Evolutionary conservation across 2,329 filamentous ascomycete genomes (phyloP), one percentile per base, ranked within the genome.

Genomic region (Arthroderma sp.): DNA sequence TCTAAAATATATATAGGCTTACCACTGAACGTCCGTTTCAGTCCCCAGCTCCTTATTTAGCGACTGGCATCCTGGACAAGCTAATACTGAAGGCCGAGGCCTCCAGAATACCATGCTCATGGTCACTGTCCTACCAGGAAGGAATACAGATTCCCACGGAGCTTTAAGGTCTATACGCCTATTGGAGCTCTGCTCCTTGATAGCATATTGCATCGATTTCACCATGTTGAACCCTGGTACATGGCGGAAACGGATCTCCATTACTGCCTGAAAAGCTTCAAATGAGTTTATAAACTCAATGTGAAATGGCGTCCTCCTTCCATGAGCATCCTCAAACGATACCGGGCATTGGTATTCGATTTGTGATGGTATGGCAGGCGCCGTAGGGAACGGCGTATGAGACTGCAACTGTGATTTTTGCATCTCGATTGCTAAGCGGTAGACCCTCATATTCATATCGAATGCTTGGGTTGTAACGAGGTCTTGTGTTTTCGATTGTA

Each of bases 91-190:
- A 11, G 40, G 39, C 10, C 36, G 32, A 6, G 39, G 43, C 32
- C 40, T 38, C 32, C 43, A 22, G 41, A 48, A 48, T 1, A 45
- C 33, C 43, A 48, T 48, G 29, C 47, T 48, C 43, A 46, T 48
- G 9, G 38, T 43, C 8, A 48, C 43, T 7, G 34, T 48, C 29
- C 44, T 45, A 4, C 47, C 47, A 3, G 46, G 43, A 10, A 41
- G 39, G 29, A 48, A 48, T 3, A 48, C 40, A 3, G 36, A 43
- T 3, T 29, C 36, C 43, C 47, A 46, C 10, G 43, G 47, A 3
- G 36, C 37, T 10, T 33, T 27, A 10, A 45, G 34, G 34, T 46
- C 29, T 9, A 48, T 10, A n/a, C 33, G 44, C 29, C 43, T 29
- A 22, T 39, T 40, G 8, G 39, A 42, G 5, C 33, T 22, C 1